A percentile compares a stretch with the other conserved stretches of the same genome.
phyloP scores from a whole-genome alignment of 208 protist genomes.

The Crithidia mellificae region DNA sequence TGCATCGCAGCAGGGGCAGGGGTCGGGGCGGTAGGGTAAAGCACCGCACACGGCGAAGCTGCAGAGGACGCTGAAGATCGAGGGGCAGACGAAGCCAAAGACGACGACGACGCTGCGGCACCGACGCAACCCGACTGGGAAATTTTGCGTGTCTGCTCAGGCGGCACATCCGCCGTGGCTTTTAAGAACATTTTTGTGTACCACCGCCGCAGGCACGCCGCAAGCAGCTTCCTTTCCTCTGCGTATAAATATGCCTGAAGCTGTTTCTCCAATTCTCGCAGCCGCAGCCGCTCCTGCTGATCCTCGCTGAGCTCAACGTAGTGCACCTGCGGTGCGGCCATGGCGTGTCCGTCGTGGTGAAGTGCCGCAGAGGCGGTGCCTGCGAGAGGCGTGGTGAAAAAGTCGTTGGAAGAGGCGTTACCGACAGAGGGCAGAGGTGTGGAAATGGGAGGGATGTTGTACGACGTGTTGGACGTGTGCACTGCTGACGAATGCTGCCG shows the following conservation, averaged over 20 bases:
- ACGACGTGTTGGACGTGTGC: slow-evolving; percentile 3
- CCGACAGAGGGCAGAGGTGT: slow-evolving; percentile 4
- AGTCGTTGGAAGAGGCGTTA: background rate
- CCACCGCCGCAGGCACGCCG: slow-evolving; percentile 54
- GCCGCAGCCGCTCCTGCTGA: slow-evolving; percentile 24
- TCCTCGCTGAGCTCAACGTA: slow-evolving; percentile 10
- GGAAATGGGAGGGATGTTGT: slow-evolving; percentile 4
- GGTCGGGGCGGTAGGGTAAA: background rate
- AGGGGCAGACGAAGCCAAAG: no score
- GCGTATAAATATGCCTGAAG: slow-evolving; percentile 23
- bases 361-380: no score
- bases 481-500: slow-evolving; percentile 1
- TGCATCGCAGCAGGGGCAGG: background rate
- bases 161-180: slow-evolving; percentile 15
- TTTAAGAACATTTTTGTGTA: slow-evolving; percentile 59
- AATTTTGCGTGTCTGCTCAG: background rate
- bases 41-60: background rate
- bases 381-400: background rate
- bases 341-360: no score
- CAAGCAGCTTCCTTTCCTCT: slow-evolving; percentile 35
- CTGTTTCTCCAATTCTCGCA: slow-evolving; percentile 33
- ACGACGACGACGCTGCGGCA: no score
- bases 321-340: slow-evolving; percentile 12
- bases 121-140: background rate
- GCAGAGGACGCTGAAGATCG: no score